Evolutionary conservation across 2,329 filamentous ascomycete genomes (phyloP).

Genomic region (Coleophoma cylindrospora): DNA sequence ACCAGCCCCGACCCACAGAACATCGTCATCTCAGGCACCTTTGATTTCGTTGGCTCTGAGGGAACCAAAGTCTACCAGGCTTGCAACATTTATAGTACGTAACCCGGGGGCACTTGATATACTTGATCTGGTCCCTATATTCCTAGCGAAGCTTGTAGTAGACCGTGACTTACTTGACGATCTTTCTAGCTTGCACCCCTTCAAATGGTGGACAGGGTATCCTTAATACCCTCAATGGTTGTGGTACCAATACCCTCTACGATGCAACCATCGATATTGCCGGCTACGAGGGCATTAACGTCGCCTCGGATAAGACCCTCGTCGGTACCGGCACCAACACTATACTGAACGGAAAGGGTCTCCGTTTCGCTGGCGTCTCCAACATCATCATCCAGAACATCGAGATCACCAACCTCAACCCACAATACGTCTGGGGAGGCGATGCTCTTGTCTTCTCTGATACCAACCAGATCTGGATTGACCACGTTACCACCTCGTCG

Average conservation of each 20-base stretch:
- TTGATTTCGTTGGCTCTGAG: background rate
- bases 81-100: background rate
- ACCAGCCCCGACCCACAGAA: too few relatives aligned
- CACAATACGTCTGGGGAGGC: slow-evolving; percentile 32
- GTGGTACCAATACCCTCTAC: too few relatives aligned
- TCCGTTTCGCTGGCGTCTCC: slow-evolving; percentile 19
- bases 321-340: slow-evolving; percentile 18
- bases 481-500: slow-evolving; percentile 32
- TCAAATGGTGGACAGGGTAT: too few relatives aligned
- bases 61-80: background rate
- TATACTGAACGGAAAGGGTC: slow-evolving; percentile 23
- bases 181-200: too few relatives aligned
- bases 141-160: background rate
- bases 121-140: background rate
- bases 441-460: slow-evolving; percentile 29
- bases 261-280: slow-evolving; percentile 17
- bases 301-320: slow-evolving; percentile 22
- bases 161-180: background rate
- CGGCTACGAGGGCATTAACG: slow-evolving; percentile 15
- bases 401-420: slow-evolving; percentile 27
- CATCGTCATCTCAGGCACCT: too few relatives aligned
- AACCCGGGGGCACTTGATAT: background rate
- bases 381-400: slow-evolving; percentile 24
- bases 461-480: slow-evolving; percentile 30
- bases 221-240: too few relatives aligned